These are phyloP conservation scores for Kalmusia sp. DNA, from an alignment of 2,329 filamentous ascomycete species.

Conservation along the genomic window DNA sequence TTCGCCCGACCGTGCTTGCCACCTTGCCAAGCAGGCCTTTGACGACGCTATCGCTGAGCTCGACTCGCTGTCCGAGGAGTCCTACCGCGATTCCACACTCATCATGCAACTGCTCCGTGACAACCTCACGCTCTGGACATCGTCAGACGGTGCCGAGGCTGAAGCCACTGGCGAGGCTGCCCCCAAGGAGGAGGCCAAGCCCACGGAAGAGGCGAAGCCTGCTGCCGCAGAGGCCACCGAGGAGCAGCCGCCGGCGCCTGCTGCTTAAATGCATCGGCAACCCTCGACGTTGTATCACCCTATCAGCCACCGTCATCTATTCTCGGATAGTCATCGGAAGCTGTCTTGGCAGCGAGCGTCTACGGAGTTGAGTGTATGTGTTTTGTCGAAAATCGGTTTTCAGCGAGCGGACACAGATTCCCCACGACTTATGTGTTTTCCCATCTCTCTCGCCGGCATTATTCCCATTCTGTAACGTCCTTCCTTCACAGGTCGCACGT, in stretches of 20 bases:
- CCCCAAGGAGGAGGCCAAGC: slow-evolving; percentile 69
- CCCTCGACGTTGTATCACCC: slow-evolving; percentile 42
- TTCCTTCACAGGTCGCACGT: slow-evolving; percentile 25
- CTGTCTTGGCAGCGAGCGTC: slow-evolving; percentile 46
- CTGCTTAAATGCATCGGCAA: slow-evolving; percentile 41
- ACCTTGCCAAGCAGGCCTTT: slow-evolving; percentile 98
- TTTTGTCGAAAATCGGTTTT: slow-evolving; percentile 51
- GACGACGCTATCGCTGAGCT: slow-evolving; percentile 99
- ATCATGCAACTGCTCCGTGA: slow-evolving; percentile 99
- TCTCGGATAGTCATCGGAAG: slow-evolving; percentile 40
- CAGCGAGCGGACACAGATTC: slow-evolving; percentile 50
- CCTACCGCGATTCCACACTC: slow-evolving; percentile 97
- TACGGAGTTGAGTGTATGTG: slow-evolving; percentile 48
- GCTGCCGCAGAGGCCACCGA: slow-evolving; percentile 43
- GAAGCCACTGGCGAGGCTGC: slow-evolving; percentile 66
- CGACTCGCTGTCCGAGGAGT: slow-evolving; percentile 96
- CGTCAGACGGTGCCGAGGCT: slow-evolving; percentile 83
- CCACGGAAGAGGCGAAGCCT: slow-evolving; percentile 56
- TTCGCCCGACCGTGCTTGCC: slow-evolving; percentile 96
- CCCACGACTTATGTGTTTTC: slow-evolving; percentile 51
- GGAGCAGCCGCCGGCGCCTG: slow-evolving; percentile 38
- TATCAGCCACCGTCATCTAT: slow-evolving; percentile 41
- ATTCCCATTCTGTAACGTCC: slow-evolving; percentile 29
- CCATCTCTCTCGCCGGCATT: slow-evolving; percentile 36
- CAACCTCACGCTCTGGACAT: slow-evolving; percentile 98